phyloP scores from a whole-genome alignment of 257 asterid species.

The Nyctanthes arbortristis region DNA sequence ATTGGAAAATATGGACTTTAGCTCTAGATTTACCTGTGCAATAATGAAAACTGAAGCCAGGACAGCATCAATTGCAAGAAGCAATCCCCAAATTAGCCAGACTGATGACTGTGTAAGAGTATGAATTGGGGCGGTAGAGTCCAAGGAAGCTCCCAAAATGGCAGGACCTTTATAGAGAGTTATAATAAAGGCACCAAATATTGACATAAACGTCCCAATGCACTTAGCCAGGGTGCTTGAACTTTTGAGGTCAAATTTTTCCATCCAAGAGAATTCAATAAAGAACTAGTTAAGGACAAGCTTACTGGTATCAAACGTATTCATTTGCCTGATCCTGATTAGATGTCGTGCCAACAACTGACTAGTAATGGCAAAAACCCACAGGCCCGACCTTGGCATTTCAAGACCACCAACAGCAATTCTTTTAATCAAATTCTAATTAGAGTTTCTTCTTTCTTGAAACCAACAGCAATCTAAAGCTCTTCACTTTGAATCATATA shows the following conservation, averaged over 20 bases:
- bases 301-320: background rate
- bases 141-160: conserved; percentile 27
- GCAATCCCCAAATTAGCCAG: conserved; percentile 61
- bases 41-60: conserved; percentile 50
- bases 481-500: background rate
- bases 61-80: conserved; percentile 44
- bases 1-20: background rate
- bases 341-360: no score
- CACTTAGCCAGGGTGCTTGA: conserved; percentile 44
- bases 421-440: no score
- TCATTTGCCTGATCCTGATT: no score
- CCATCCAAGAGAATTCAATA: conserved; percentile 44
- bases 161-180: conserved; percentile 63
- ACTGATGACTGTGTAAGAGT: conserved; percentile 38
- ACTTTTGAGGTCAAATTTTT: conserved; percentile 42
- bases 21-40: conserved; percentile 43
- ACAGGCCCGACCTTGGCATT: no score
- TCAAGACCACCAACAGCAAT: no score
- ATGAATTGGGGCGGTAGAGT: conserved; percentile 23
- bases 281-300: background rate
- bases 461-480: background rate
- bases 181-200: conserved; percentile 51
- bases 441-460: background rate
- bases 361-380: no score
- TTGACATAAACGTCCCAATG: conserved; percentile 49